phyloP scores from a whole-genome alignment of 2,329 filamentous ascomycete species.

The Ophiostoma ulmi region DNA sequence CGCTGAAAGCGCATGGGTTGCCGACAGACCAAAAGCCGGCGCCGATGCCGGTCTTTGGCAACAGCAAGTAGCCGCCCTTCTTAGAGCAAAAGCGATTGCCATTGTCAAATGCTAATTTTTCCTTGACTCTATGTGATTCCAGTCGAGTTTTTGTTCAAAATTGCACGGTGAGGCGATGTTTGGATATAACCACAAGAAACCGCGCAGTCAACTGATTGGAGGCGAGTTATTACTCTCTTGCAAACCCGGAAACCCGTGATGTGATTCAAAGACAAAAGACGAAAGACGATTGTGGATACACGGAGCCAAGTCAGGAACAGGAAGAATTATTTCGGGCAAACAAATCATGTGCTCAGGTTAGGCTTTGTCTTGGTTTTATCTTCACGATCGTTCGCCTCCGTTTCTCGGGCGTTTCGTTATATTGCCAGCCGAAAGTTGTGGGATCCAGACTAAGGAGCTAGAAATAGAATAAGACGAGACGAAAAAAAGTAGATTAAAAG shows the following conservation, averaged over 20 bases:
- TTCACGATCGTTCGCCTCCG: conserved; percentile 7
- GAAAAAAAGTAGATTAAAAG: neutral
- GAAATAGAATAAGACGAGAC: neutral
- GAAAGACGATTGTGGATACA: conserved; percentile 1
- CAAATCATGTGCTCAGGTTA: neutral
- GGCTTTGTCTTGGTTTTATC: neutral
- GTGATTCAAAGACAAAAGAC: neutral
- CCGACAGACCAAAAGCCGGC: conserved; percentile 2
- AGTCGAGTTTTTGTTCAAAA: too few relatives aligned
- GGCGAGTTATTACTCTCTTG: neutral
- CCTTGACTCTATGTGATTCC: too few relatives aligned
- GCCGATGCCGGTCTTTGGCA: conserved; percentile 5
- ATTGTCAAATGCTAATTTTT: neutral
- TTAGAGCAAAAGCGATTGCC: neutral
- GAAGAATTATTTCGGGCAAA: neutral
- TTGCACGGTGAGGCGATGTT: too few relatives aligned
- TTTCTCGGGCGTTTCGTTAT: conserved; percentile 8
- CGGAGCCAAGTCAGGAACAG: neutral
- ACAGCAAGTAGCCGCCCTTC: neutral
- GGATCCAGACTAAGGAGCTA: neutral
- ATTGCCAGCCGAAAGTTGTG: neutral
- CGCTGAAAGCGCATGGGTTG: neutral
- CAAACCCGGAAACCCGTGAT: neutral
- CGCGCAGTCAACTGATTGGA: neutral
- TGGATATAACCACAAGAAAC: neutral